Conservation (phyloP, 176 grass and related monocot species). For the Poa annua region DNA sequence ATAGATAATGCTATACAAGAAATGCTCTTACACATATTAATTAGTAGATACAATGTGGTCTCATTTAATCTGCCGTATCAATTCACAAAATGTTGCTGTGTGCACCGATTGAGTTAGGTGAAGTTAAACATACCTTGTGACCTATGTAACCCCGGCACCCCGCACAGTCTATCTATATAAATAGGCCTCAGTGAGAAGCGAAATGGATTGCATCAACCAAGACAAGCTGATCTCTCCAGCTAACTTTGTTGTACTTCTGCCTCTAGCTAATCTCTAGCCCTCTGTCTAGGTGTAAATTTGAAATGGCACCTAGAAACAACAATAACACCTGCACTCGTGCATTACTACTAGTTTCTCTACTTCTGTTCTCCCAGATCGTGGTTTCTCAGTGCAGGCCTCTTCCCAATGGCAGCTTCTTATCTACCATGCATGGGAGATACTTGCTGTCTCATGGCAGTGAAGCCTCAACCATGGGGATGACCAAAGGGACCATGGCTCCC, state of each 20-base stretch:
- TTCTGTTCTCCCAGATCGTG: conserved; percentile 1
- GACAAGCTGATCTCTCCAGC: conserved; percentile 4
- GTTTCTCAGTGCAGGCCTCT: conserved; percentile 35
- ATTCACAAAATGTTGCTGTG: background rate
- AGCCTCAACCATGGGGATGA: conserved; percentile 2
- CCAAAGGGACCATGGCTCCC: background rate
- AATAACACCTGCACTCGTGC: background rate
- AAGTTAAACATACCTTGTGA: background rate
- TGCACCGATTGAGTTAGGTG: background rate
- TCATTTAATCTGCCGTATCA: background rate
- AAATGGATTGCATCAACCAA: background rate
- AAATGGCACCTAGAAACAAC: conserved; percentile 40
- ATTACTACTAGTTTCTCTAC: conserved; percentile 28
- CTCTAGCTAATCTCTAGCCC: conserved; percentile 14
- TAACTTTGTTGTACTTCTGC: background rate
- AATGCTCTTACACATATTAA: too few relatives aligned
- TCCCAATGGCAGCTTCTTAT: background rate
- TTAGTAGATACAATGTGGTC: background rate
- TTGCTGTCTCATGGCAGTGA: conserved; percentile 27
- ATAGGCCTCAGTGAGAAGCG: background rate
- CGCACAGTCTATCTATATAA: conserved; percentile 13
- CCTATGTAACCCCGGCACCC: background rate
- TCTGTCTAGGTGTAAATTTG: background rate
- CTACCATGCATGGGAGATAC: conserved; percentile 14
- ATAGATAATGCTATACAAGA: too few relatives aligned